Conservation (phyloP, 352 stramenopile genomes). For the Phytopythium sindhum region DNA sequence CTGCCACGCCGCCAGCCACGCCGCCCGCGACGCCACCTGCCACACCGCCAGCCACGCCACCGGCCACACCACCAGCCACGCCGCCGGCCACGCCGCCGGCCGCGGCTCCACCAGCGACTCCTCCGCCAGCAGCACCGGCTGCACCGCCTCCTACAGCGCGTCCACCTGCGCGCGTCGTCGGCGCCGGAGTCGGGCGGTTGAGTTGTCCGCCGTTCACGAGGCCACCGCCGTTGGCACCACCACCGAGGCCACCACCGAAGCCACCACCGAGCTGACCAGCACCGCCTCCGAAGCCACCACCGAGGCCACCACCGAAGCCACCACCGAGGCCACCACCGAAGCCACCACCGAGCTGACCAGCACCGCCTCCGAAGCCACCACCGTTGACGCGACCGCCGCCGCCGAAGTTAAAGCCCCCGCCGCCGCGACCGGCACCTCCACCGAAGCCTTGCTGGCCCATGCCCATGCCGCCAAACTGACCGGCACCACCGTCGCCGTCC, state of each 20-base stretch:
- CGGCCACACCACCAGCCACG: background rate
- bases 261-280: background rate
- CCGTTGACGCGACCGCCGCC: background rate
- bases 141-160: background rate
- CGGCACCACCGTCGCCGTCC: background rate
- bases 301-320: background rate
- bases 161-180: constrained; percentile 1
- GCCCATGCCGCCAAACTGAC: background rate
- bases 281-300: background rate
- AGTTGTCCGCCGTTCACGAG: background rate
- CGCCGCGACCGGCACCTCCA: background rate
- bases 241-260: background rate
- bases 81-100: background rate
- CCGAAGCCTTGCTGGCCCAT: constrained; percentile 1
- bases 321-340: background rate
- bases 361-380: background rate
- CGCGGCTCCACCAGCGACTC: background rate
- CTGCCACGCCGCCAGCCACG: background rate
- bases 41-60: background rate
- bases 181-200: background rate
- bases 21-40: background rate
- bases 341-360: background rate
- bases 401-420: background rate
- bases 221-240: background rate
- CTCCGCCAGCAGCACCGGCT: background rate